Base-by-base conservation (phyloP, 2,329 filamentous ascomycete species). In the Hansfordia pulvinata region DNA sequence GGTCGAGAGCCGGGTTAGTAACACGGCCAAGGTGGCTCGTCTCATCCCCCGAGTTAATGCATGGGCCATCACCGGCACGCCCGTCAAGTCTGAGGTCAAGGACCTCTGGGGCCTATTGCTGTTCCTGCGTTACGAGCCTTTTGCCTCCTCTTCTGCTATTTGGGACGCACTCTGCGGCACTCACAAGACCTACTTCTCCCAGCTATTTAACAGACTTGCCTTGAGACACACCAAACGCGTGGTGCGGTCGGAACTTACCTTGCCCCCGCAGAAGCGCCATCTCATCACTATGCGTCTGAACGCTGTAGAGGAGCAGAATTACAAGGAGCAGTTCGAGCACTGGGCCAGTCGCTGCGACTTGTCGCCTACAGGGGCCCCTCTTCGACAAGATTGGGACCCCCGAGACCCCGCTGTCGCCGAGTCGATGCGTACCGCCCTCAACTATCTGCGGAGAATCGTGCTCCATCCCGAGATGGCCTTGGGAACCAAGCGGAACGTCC, bases 21-120 rank as follows among this genome's bases (percentile, higher is more conserved):
- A 83, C 38, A 82, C 88, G 16, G 86, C 90, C 2, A 70, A 65
- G 24, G 74, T 94, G 10, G 85, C 85, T 19, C 71, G 75, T 20
- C 58, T 78, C 15, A 77, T 98, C 33, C 85, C 88, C 23, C 69
- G 90, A 16, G 54, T 81, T 35, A 86, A 93, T 52, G 77, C 84
- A 3, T 96, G 90, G 90, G 85, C 79, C 10, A 75, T 98, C 20
- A 88, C 84, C 0, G 90, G 84, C 21, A 98, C 90, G 1, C 90
- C 90, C 0, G 65, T 96, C 19, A 78, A 81, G 37, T 82, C 84
- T 37, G 69, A 84, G 34, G 67, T 88, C 17, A 52, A 56, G 41
- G 88, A 94, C 48, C 59, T 94, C 6, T 74, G 76, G 37, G 88
- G 88, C 0, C 59, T 96, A 4, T 50, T 96, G 1, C 59, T 80